Evolutionary conservation across 2,329 filamentous ascomycete genomes (phyloP).

Genomic region (Sporothrix variecibatus): DNA sequence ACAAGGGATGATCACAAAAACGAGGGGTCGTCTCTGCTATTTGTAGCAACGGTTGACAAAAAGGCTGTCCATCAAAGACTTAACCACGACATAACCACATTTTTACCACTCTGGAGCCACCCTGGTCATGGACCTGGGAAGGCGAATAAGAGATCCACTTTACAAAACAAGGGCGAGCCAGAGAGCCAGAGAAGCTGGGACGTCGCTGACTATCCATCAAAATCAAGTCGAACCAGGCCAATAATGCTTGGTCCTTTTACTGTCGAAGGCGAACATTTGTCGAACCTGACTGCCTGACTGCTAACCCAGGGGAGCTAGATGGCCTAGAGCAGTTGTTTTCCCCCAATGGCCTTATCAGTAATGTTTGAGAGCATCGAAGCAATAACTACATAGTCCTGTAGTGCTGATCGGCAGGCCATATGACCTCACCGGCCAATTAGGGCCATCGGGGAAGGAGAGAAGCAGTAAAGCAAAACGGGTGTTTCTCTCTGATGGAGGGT

Average conservation of each 20-base stretch:
- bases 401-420: conserved; percentile 18
- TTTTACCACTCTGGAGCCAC: not conserved
- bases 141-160: not conserved
- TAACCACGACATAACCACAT: not conserved
- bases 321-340: not conserved
- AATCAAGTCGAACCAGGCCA: not conserved
- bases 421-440: conserved; percentile 19
- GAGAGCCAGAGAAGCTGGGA: not conserved
- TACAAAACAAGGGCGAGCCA: not conserved
- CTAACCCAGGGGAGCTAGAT: not conserved
- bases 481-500: conserved; percentile 15
- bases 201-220: conserved; percentile 7
- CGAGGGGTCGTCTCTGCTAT: not conserved
- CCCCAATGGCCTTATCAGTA: not conserved
- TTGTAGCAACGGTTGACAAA: not conserved
- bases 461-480: not conserved
- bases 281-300: not conserved
- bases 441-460: not conserved
- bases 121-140: not conserved
- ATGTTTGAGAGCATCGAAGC: not conserved
- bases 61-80: not conserved
- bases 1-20: not conserved
- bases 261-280: conserved; percentile 1
- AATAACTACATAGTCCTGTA: not conserved
- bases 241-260: not conserved